Percentiles rank a stretch among this genome's conserved stretches.
Evolutionary conservation across 176 grass and related monocot species (phyloP).

Genomic region (Oryza nivara): DNA sequence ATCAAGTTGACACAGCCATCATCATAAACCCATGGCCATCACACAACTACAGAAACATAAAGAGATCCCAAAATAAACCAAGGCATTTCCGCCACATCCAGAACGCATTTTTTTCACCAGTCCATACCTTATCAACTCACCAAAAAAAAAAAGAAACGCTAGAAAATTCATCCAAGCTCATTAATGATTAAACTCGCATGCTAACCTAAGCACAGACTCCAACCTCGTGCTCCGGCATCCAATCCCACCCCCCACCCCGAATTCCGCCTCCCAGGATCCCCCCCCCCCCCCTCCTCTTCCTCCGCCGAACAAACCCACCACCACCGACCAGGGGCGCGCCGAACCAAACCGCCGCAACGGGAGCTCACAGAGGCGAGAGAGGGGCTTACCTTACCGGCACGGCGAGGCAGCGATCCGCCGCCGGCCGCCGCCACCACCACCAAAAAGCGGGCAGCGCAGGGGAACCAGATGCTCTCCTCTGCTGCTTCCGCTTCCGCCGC

Average conservation of each 20-base stretch:
- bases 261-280: not conserved
- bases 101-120: not conserved
- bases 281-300: not conserved
- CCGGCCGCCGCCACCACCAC: not conserved
- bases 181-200: not conserved
- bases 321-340: not conserved
- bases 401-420: not conserved
- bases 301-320: not conserved
- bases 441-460: not conserved
- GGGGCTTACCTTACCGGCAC: not conserved
- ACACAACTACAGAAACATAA: not conserved
- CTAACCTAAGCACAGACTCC: not conserved
- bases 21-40: not conserved
- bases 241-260: not conserved
- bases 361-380: not conserved
- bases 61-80: not conserved
- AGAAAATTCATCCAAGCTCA: not conserved
- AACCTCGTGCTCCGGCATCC: not conserved
- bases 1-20: not conserved
- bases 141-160: not conserved
- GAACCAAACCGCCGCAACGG: not conserved
- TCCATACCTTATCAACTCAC: not conserved
- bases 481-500: not conserved
- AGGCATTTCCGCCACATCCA: not conserved
- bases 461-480: conserved; percentile 34